Evolutionary conservation across 1,139 yeast species (phyloP), one percentile per base, ranked within the genome.

Genomic region (Scheffersomyces quercinus): DNA sequence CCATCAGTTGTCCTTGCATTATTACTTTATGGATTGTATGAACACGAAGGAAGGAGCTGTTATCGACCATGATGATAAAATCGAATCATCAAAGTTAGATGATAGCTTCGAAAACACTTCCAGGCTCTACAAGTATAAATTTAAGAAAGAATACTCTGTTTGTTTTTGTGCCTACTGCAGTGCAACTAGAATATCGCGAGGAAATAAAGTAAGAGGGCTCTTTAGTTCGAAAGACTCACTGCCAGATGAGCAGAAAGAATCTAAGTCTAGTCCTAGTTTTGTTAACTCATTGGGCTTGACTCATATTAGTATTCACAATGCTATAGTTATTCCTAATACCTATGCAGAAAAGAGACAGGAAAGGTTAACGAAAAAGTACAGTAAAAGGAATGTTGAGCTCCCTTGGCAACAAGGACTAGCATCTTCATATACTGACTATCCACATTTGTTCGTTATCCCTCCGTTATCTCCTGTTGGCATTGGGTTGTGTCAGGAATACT

Each of bases 51-150:
- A 42, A 10, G 37, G 37, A 3, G 24, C 32, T 28, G 56, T 62
- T 20, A 46, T 64, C 16, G 65, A 64, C 49, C 70, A 65, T 38
- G 65, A 64, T 37, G 68, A 65, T 41, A 63, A 62, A 46, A 52
- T 64, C 16, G 64, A 57, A 13, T 58, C 53, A 32, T 43, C 53
- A 3, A 38, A 52, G 5, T 51, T 64, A 26, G 58, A 62, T 14
- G 46, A 43, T 7, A 48, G 59, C 0, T 64, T 60, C 42, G 56
- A 52, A 28, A 29, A 42, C 14, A 64, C 69, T 3, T 49, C 59
- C 32, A 50, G 48, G 36, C 20, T 50, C 12, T 65, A 62, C 51
- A 50, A 53, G 31, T 39, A 41, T 14, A 39, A 36, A 31, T 64
- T 43, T 45, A 46, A 50, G 12, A 58, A 57, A 35, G 59, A 60